Evolutionary conservation across 2,329 filamentous ascomycete species (phyloP).

Genomic region (Clarireedia paspali): DNA sequence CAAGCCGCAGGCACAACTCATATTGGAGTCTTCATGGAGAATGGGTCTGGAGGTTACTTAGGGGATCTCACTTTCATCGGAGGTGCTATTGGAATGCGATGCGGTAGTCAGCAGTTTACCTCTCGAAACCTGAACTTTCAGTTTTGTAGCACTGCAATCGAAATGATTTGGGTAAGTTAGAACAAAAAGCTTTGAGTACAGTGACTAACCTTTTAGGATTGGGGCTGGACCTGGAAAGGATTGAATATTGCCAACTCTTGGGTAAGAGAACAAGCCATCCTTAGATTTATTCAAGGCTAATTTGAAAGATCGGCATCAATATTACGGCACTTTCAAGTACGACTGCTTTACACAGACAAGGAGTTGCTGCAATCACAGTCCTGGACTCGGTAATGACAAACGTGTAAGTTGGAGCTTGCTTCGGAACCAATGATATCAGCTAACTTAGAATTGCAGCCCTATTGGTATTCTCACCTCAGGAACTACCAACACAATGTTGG

Average conservation of each 20-base stretch:
- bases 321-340: slow-evolving; percentile 26
- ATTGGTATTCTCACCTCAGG: too few relatives aligned
- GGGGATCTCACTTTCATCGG: slow-evolving; percentile 8
- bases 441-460: too few relatives aligned
- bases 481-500: too few relatives aligned
- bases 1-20: slow-evolving; percentile 33
- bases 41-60: slow-evolving; percentile 14
- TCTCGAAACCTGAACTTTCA: slow-evolving; percentile 60
- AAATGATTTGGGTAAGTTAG: not conserved
- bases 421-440: too few relatives aligned
- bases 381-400: too few relatives aligned
- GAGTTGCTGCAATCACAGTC: too few relatives aligned
- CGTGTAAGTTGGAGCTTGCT: too few relatives aligned
- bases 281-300: too few relatives aligned
- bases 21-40: slow-evolving; percentile 41
- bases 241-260: not conserved
- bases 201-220: slow-evolving; percentile 40
- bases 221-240: slow-evolving; percentile 38
- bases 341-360: not conserved
- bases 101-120: slow-evolving; percentile 57
- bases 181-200: too few relatives aligned
- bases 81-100: slow-evolving; percentile 37
- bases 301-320: slow-evolving; percentile 2
- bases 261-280: not conserved
- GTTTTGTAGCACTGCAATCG: slow-evolving; percentile 44